phyloP scores from a whole-genome alignment of 441 rosid species.

The Codiaeum variegatum region DNA sequence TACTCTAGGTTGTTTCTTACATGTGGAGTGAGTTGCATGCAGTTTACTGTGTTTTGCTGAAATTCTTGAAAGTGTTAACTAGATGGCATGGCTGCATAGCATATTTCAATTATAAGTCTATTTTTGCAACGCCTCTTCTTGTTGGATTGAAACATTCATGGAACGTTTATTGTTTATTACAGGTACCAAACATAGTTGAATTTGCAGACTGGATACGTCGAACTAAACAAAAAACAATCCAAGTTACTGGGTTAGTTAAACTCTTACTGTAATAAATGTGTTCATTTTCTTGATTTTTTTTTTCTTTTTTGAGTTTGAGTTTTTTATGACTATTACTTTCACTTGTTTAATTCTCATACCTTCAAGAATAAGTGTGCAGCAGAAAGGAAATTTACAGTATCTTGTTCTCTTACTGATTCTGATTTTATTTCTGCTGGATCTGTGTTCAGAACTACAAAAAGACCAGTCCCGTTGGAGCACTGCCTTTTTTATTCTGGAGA shows the following conservation, averaged over 20 bases:
- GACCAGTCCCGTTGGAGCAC: conserved; percentile 98
- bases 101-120: background rate
- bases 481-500: conserved; percentile 88
- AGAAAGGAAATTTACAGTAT: background rate
- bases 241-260: conserved; percentile 74
- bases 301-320: background rate
- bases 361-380: conserved; percentile 2
- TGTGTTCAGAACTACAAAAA: conserved; percentile 69
- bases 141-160: conserved; percentile 5
- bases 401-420: conserved; percentile 11
- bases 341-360: conserved; percentile 1
- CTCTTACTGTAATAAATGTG: background rate
- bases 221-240: conserved; percentile 90
- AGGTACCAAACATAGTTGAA: conserved; percentile 95
- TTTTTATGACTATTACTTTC: background rate
- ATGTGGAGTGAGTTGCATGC: background rate
- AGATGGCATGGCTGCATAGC: background rate
- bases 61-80: background rate
- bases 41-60: background rate
- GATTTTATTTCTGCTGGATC: conserved; percentile 16
- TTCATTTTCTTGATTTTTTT: conserved; percentile 11
- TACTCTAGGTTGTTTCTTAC: background rate
- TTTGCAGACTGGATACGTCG: conserved; percentile 99
- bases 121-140: background rate
- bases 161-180: conserved; percentile 19